phyloP scores from a whole-genome alignment of 129 eudicot species.

The Glebionis coronaria region DNA sequence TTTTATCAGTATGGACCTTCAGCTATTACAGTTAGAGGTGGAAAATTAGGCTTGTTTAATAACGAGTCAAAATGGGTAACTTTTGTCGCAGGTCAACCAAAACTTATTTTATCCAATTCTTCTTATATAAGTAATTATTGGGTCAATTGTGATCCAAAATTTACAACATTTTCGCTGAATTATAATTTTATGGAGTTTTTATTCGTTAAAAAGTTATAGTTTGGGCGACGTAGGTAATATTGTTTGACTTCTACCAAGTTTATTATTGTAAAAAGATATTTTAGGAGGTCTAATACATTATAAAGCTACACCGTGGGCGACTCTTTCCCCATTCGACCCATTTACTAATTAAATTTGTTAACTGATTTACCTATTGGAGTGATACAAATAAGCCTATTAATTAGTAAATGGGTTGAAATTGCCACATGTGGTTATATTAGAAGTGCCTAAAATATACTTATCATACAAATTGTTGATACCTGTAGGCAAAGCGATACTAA shows the following conservation, averaged over 20 bases:
- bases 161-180: background rate
- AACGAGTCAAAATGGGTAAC: background rate
- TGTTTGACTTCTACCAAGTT: too few relatives aligned
- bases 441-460: conserved; percentile 13
- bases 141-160: background rate
- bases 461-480: conserved; percentile 24
- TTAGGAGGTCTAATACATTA: background rate
- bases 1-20: background rate
- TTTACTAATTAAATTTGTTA: background rate
- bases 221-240: too few relatives aligned
- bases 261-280: too few relatives aligned
- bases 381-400: too few relatives aligned
- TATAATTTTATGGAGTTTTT: background rate
- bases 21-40: too few relatives aligned
- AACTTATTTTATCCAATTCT: too few relatives aligned
- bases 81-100: too few relatives aligned
- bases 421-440: background rate
- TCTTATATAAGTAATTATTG: too few relatives aligned
- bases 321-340: too few relatives aligned
- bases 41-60: background rate
- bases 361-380: background rate
- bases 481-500: conserved; percentile 46
- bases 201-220: too few relatives aligned
- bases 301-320: background rate
- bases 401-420: background rate